Evolutionary conservation across 2,329 filamentous ascomycete genomes (phyloP).

Genomic region (Waltergamsia citrina): DNA sequence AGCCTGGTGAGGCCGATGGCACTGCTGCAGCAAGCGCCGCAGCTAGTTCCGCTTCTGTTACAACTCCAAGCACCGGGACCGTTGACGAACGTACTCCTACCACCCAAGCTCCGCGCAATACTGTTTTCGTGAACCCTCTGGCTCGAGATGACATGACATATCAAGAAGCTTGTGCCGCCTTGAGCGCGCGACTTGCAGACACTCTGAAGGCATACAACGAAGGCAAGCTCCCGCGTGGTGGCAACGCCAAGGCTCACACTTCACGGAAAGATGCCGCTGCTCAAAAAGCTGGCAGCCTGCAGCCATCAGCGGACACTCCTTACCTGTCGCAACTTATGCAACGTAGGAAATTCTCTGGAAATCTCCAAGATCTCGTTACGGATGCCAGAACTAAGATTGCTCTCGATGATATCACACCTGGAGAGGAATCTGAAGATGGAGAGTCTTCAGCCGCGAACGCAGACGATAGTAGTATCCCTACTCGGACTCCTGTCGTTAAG

Average conservation of each 20-base stretch:
- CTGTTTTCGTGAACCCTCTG: constrained; percentile 16
- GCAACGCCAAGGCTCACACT: constrained; percentile 7
- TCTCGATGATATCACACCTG: constrained; percentile 37
- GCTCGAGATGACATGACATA: constrained; percentile 35
- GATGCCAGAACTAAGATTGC: constrained; percentile 48
- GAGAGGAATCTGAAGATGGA: constrained; percentile 44
- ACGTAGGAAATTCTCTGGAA: constrained; percentile 48
- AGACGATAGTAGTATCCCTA: constrained; percentile 5
- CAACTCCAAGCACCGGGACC: no score
- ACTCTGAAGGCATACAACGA: not conserved
- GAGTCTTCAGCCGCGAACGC: constrained; percentile 5
- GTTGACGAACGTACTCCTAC: no score
- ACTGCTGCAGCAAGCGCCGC: no score
- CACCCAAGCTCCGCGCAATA: not conserved
- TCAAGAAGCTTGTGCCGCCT: constrained; percentile 32
- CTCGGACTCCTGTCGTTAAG: constrained; percentile 34
- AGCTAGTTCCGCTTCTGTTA: no score
- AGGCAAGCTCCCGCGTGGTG: not conserved
- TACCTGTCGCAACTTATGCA: constrained; percentile 59
- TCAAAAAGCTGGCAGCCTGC: constrained; percentile 7
- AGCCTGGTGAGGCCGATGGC: constrained; percentile 28
- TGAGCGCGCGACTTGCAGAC: constrained; percentile 35
- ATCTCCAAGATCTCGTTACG: constrained; percentile 47
- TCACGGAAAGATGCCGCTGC: constrained; percentile 18
- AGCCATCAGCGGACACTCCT: constrained; percentile 49